Base-by-base conservation (phyloP, 1,139 yeast species). In the Arxiozyma heterogenica region DNA sequence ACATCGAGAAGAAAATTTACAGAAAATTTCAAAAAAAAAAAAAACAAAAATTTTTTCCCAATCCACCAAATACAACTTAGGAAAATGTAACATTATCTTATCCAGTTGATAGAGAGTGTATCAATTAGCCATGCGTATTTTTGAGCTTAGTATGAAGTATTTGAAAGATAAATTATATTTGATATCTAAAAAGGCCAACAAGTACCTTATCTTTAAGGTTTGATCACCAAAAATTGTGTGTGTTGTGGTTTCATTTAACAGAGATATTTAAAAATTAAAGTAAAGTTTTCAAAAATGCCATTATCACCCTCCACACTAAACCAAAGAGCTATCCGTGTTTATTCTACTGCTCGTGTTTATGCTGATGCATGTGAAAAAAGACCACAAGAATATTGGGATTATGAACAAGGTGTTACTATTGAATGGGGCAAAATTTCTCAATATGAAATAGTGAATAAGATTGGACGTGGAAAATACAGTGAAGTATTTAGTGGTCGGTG, bases 381-480 rank as follows among this genome's bases (percentile, higher is more conserved):
- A 70, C 95, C 96, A 51, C 76, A 80, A 56, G 87, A 86, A 59
- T 93, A 93, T 74, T 93, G 98, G 96, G 98, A 93, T 73, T 93
- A 93, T 68, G 95, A 82, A 61, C 80, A 84, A 64, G 89, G 77
- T 62, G 80, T 80, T 57, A 75, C 76, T 55, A 80, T 82, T 54
- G 76, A 76, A 53, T 82, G 86, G 86, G 59, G 64, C 52, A 63
- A 62, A 47, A 42, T 52, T 23, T 64, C 65, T 27, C 83, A 86
- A 73, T 93, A 93, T 72, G 99, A 94, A 72, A 89, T 94, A 59
- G 82, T 90, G 54, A 80, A 85, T 60, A 93, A 93, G 71, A 88
- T 94, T 52, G 99, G 99, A 34, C 81, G 98, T 58, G 98, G 99
- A 51, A 93, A 93, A 73, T 94, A 94, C 71, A 87, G 96, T 11